phyloP scores from a whole-genome alignment of 495 filamentous ascomycete genomes.

The Symbiotaphrina buchneri region DNA sequence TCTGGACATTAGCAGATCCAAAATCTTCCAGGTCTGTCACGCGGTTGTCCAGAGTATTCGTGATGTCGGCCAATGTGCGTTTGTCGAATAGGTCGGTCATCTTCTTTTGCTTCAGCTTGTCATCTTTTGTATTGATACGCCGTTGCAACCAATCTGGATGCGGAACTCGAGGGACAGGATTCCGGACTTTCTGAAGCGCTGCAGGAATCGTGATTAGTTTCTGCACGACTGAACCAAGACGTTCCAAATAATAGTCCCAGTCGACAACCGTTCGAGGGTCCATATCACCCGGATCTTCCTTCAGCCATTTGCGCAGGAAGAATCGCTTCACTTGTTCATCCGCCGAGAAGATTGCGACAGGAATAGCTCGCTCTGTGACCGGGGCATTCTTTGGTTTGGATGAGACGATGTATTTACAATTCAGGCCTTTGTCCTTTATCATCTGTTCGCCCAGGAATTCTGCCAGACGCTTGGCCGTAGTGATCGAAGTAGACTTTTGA shows the following conservation, averaged over 20 bases:
- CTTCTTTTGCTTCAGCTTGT: conserved; percentile 95
- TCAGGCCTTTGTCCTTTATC: conserved; percentile 95
- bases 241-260: conserved; percentile 92
- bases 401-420: conserved; percentile 98
- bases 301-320: conserved; percentile 88
- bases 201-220: conserved; percentile 98
- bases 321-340: conserved; percentile 66
- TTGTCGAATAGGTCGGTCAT: conserved; percentile 88
- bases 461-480: conserved; percentile 83
- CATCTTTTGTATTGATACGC: conserved; percentile 82
- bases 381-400: conserved; percentile 67
- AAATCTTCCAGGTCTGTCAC: conserved; percentile 73
- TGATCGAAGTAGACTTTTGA: conserved; percentile 96
- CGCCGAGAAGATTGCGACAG: conserved; percentile 92
- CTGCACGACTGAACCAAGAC: conserved; percentile 87
- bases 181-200: conserved; percentile 80
- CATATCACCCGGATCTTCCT: conserved; percentile 82
- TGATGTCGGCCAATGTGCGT: conserved; percentile 46
- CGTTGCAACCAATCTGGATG: conserved; percentile 95
- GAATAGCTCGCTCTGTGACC: conserved; percentile 85
- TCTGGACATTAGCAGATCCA: conserved; percentile 23
- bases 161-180: conserved; percentile 78
- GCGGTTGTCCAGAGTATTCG: conserved; percentile 40
- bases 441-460: conserved; percentile 97
- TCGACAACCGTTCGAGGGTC: conserved; percentile 77